Evolutionary conservation across 345 rosid genomes (phyloP).

Genomic region (Acer saccharum): DNA sequence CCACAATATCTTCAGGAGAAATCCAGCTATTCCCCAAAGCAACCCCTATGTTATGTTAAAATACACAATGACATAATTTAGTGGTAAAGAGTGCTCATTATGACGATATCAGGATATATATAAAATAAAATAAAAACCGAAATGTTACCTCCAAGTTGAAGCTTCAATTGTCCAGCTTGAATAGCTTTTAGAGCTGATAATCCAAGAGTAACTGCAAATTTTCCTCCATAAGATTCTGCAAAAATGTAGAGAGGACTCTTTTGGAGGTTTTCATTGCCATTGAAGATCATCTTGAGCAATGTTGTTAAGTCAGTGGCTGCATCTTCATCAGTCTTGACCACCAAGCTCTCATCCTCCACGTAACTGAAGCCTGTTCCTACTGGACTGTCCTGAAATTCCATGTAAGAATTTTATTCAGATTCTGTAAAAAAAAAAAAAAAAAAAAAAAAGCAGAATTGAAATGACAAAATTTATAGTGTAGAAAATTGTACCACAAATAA

Average conservation of each 20-base stretch:
- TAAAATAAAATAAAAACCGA: no score
- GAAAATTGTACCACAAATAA: slow-evolving; percentile 38
- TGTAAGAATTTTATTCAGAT: background rate
- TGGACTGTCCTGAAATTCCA: slow-evolving; percentile 41
- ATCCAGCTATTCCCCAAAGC: slow-evolving; percentile 56
- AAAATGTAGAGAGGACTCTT: slow-evolving; percentile 41
- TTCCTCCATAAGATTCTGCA: slow-evolving; percentile 56
- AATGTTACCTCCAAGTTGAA: slow-evolving; percentile 43
- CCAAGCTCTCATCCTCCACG: slow-evolving; percentile 33
- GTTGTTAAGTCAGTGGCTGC: slow-evolving; percentile 50
- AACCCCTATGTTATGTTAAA: slow-evolving; percentile 32
- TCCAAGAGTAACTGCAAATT: slow-evolving; percentile 49
- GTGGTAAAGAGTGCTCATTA: no score
- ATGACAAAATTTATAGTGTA: background rate
- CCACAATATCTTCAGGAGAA: slow-evolving; percentile 53
- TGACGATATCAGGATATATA: no score
- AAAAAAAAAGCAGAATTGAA: background rate
- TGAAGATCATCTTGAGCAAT: slow-evolving; percentile 38
- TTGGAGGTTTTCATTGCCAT: slow-evolving; percentile 33
- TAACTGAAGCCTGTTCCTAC: slow-evolving; percentile 52
- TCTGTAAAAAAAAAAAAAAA: background rate
- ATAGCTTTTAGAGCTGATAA: slow-evolving; percentile 36
- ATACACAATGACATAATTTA: background rate
- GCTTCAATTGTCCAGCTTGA: slow-evolving; percentile 42
- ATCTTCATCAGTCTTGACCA: slow-evolving; percentile 43